Evolutionary conservation across 208 protist genomes (phyloP), one percentile per base, ranked within the genome.

Genomic region (Crithidia bombi): DNA sequence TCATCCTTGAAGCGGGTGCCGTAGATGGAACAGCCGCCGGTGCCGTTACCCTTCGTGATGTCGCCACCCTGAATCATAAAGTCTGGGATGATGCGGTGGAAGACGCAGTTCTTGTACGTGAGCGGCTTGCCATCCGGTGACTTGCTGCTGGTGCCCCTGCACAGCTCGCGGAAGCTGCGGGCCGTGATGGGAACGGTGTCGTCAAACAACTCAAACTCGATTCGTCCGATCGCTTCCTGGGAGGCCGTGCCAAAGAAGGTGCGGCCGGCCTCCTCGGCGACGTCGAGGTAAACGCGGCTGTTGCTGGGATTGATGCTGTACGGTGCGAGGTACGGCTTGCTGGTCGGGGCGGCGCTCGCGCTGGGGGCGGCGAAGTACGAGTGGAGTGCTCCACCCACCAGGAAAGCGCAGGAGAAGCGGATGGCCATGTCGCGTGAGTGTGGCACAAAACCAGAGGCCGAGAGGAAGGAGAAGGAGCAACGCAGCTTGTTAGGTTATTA

Each of bases 21-120:
- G 75, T 98, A 98, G 73, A 98, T 96, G 38, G 94, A 98, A 56
- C 91, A 92, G 39, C 96, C 95, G 46, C 97, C 98, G 26, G 86
- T 98, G 39, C 98, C 98, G 76, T 98, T 95, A 58, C 80, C 81
- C 9, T 85, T 78, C 9, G 94, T 98, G 67, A 98, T 98, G 71
- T 99, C 98, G 10, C 97, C 97, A 26, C 94, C 94, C 71, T 99
- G 97, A 43, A 94, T 87, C 93, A 99, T 98, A 71, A 99, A 99
- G 35, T 86, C 73, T 0, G 87, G 83, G 52, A 98, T 98, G 58
- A 99, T 94, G 49, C 98, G 86, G 68, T 99, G 98, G 71, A 99
- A 98, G 14, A 82, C 75, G 28, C 82, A 97, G 30, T 83, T 87
- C 70, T 98, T 97, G 80, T 92, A 99, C 65, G 79, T 73, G 25